Evolutionary conservation across 768 basidiomycete species (phyloP).

Genomic region (Lactifluus echinatus): DNA sequence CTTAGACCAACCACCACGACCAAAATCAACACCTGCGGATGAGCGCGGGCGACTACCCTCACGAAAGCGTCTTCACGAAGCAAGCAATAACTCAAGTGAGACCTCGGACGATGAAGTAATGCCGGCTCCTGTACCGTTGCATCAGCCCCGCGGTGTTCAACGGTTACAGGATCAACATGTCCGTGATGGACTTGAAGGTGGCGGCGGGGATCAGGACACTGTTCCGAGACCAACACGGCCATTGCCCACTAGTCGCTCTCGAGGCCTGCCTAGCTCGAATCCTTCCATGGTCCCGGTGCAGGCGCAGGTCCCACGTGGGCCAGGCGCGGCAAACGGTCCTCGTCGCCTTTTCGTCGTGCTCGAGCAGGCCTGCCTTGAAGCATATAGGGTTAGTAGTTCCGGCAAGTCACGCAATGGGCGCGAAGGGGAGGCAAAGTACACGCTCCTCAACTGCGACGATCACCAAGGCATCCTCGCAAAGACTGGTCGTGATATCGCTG

Average conservation of each 20-base stretch:
- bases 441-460: slow-evolving; percentile 95
- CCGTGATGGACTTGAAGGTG: slow-evolving; percentile 18
- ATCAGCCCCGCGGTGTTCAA: not conserved
- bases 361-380: slow-evolving; percentile 92
- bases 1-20: slow-evolving; percentile 49
- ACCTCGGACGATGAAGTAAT: slow-evolving; percentile 40
- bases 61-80: slow-evolving; percentile 29
- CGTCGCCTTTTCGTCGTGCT: slow-evolving; percentile 83
- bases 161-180: not conserved
- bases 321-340: slow-evolving; percentile 38
- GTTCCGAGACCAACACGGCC: slow-evolving; percentile 25
- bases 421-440: slow-evolving; percentile 85
- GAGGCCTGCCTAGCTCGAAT: slow-evolving; percentile 39
- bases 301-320: slow-evolving; percentile 59
- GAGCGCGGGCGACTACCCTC: slow-evolving; percentile 44
- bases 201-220: slow-evolving; percentile 46
- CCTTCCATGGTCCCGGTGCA: slow-evolving; percentile 78
- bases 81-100: slow-evolving; percentile 17
- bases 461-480: slow-evolving; percentile 98
- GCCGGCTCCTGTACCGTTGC: slow-evolving; percentile 22
- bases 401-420: slow-evolving; percentile 42
- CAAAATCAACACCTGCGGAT: slow-evolving; percentile 62
- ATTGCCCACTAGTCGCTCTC: slow-evolving; percentile 34
- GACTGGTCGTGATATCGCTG: slow-evolving; percentile 95
- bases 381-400: slow-evolving; percentile 73